phyloP scores from a whole-genome alignment of 2,329 filamentous ascomycete species.

The Venturia nashicola region DNA sequence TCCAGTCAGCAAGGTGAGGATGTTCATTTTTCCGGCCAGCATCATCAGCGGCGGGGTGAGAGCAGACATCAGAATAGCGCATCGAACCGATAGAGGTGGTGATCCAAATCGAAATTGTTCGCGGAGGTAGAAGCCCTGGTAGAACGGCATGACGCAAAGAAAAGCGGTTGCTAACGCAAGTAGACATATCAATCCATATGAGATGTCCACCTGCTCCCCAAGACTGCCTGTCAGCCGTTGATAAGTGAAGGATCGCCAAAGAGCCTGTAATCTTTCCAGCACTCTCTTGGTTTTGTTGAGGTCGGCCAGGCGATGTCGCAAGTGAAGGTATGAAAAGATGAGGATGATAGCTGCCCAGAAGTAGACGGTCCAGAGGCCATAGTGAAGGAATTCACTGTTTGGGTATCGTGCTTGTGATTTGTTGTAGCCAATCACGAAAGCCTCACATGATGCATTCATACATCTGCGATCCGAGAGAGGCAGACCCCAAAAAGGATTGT shows the following conservation, averaged over 20 bases:
- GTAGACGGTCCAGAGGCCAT: conserved; percentile 7
- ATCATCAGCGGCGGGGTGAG: conserved; percentile 18
- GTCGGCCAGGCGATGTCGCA: conserved; percentile 2
- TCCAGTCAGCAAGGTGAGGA: conserved; percentile 19
- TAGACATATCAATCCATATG: conserved; percentile 13
- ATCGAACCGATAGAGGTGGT: conserved; percentile 16
- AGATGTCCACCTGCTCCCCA: conserved; percentile 13
- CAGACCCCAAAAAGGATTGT: conserved; percentile 6
- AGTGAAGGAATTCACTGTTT: neutral
- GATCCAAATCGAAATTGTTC: conserved; percentile 16
- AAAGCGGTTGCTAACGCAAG: conserved; percentile 13
- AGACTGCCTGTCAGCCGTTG: conserved; percentile 12
- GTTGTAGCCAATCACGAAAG: conserved; percentile 6
- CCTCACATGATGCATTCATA: conserved; percentile 9
- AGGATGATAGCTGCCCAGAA: conserved; percentile 3
- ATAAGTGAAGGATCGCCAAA: conserved; percentile 13
- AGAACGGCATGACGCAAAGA: conserved; percentile 14
- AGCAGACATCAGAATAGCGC: conserved; percentile 18
- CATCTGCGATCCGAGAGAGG: conserved; percentile 5
- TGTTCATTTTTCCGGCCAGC: conserved; percentile 20
- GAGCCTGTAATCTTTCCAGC: neutral
- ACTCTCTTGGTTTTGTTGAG: neutral
- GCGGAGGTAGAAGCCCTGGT: conserved; percentile 14
- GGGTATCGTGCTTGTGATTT: conserved; percentile 3
- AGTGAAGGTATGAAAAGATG: conserved; percentile 5